Evolutionary conservation across 192 early-diverging fungal genomes (phyloP).

Genomic region (Mortierella claussenii): DNA sequence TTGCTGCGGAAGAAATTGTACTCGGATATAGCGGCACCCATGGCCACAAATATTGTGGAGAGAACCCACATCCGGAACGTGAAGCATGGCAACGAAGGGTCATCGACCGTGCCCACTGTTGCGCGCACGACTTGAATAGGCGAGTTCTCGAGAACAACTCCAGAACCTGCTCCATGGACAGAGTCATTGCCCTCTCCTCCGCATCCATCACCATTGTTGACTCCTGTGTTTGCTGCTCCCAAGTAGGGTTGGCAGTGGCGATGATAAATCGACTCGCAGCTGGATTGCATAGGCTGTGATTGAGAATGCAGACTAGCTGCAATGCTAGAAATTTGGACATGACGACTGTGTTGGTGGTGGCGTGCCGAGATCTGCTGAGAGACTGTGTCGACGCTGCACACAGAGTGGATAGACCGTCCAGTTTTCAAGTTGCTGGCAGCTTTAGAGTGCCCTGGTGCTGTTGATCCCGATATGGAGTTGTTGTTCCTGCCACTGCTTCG

Average conservation of each 20-base stretch:
- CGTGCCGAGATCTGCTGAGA: conserved; percentile 36
- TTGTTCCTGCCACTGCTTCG: not conserved
- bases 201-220: not conserved
- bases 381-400: conserved; percentile 37
- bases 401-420: conserved; percentile 35
- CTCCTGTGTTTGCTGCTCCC: no score
- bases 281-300: conserved; percentile 4
- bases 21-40: conserved; percentile 55
- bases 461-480: no score
- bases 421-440: not conserved
- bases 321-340: conserved; percentile 17
- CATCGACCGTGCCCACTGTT: conserved; percentile 48
- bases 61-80: conserved; percentile 66
- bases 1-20: conserved; percentile 57
- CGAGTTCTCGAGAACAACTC: conserved; percentile 38
- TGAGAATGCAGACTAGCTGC: conserved; percentile 28
- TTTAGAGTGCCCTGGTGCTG: not conserved
- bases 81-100: conserved; percentile 57
- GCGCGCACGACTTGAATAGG: conserved; percentile 53
- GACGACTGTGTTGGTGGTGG: conserved; percentile 32
- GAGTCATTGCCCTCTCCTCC: conserved; percentile 10
- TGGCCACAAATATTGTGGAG: conserved; percentile 44
- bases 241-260: no score
- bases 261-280: conserved; percentile 8
- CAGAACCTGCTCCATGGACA: conserved; percentile 1